These are phyloP conservation scores for Neltuma alba DNA, from an alignment of 306 rosid genomes.

Conservation along the genomic window DNA sequence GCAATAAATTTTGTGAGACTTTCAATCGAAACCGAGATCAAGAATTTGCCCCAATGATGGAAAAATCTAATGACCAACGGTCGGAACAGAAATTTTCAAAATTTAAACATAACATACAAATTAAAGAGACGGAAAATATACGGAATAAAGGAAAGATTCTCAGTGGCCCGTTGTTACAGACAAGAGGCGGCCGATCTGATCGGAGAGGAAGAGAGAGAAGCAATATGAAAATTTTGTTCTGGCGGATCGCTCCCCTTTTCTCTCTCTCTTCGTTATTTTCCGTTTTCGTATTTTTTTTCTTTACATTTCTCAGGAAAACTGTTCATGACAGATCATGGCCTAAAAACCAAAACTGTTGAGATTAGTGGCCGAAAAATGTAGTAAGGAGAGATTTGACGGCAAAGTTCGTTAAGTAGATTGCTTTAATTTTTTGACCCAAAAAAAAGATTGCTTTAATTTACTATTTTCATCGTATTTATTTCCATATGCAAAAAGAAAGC, in stretches of 20 bases:
- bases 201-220: slow-evolving; percentile 51
- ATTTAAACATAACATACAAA: slow-evolving; percentile 10
- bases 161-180: slow-evolving; percentile 29
- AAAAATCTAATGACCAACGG: slow-evolving; percentile 38
- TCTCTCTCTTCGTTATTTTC: slow-evolving; percentile 18
- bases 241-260: slow-evolving; percentile 41
- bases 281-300: background rate
- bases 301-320: background rate
- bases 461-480: too few relatives aligned
- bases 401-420: background rate
- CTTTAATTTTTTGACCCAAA: background rate
- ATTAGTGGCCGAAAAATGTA: background rate
- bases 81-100: slow-evolving; percentile 31
- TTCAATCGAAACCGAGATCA: slow-evolving; percentile 38
- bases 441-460: background rate
- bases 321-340: background rate
- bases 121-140: slow-evolving; percentile 15
- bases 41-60: slow-evolving; percentile 34
- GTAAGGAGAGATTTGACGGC: background rate
- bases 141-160: background rate
- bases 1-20: slow-evolving; percentile 9
- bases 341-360: background rate
- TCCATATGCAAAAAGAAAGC: background rate
- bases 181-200: slow-evolving; percentile 65
- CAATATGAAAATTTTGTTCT: slow-evolving; percentile 29